Base-by-base conservation (phyloP, 768 basidiomycete genomes). In the Phaffia australis region DNA sequence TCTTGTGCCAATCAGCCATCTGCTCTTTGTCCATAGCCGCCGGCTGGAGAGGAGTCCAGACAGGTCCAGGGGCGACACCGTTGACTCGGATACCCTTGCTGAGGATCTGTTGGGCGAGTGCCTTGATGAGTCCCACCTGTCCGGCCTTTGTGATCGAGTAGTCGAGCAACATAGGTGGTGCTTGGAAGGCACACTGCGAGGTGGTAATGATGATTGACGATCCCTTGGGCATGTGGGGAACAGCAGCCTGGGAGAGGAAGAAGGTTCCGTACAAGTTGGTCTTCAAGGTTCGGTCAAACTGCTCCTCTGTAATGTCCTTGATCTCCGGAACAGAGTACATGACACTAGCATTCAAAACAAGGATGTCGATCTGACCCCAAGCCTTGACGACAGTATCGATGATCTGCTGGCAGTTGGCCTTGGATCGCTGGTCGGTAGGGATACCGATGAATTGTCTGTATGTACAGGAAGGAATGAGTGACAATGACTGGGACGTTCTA, bases 1-100 rank as follows among this genome's bases (percentile, higher is more conserved):
- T 58, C 49, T 72, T 63, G 63, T 74, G 74, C 71, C 69, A 70
- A 19, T 60, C 42, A 18, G 23, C 47, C 30, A 71, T 46, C 0
- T 68, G 64, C 27, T 69, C 68, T 30, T 71, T 57, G 65, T 74
- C 71, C 75, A 77, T 77, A 21, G 74, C 74, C 21, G 74, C 74
- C 3, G 74, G 73, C 66, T 76, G 76, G n/a, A 76, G 70, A 25
- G 75, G 75, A n/a, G 68, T 76, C 75, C 75, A 76, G 18, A 76
- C 74, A 1, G 75, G 73, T 32, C 74, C 74, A 16, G 74, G 72
- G 50, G 70, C 71, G 30, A 74, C 72, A 46, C 67, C 64, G 56
- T 58, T 70, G 65, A 61, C 59, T 46, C 63, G 63, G 63, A 61
- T 65, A 7, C 69, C 69, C 49, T 61, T 64, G 58, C 49, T 29